phyloP scores from a whole-genome alignment of 805 yeast genomes.

The Starmerella apicola region DNA sequence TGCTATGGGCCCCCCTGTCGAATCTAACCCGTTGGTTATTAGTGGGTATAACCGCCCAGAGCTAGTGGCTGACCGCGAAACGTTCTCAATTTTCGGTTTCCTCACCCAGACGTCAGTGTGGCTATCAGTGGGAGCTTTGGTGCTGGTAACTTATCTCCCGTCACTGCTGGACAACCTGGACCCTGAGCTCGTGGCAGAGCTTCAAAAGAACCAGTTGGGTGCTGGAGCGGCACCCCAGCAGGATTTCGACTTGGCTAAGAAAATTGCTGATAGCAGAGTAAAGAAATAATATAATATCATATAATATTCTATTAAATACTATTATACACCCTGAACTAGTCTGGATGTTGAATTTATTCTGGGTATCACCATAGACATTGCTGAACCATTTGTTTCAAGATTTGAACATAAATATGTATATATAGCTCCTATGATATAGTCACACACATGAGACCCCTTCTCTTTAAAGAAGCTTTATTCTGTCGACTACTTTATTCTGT shows the following conservation, averaged over 20 bases:
- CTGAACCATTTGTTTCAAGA: too few species aligned
- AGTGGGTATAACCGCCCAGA: slow-evolving; percentile 10
- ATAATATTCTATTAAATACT: not conserved
- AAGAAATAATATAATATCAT: slow-evolving; percentile 8
- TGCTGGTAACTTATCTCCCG: slow-evolving; percentile 27
- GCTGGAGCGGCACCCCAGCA: slow-evolving; percentile 10
- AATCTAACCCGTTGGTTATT: slow-evolving; percentile 24
- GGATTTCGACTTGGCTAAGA: slow-evolving; percentile 26
- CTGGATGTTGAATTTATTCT: too few species aligned
- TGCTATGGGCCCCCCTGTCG: slow-evolving; percentile 24
- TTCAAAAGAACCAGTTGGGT: slow-evolving; percentile 21
- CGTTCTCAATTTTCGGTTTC: slow-evolving; percentile 25
- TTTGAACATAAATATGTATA: too few species aligned
- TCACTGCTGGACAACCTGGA: slow-evolving; percentile 25
- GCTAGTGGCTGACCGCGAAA: slow-evolving; percentile 20
- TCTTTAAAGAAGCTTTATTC: too few species aligned
- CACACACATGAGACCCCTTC: too few species aligned
- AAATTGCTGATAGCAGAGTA: slow-evolving; percentile 21
- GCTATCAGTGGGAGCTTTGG: slow-evolving; percentile 25
- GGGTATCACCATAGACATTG: too few species aligned
- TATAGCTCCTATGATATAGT: too few species aligned
- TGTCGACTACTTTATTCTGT: too few species aligned
- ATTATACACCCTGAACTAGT: too few species aligned
- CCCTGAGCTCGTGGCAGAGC: slow-evolving; percentile 27
- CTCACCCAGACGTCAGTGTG: slow-evolving; percentile 29